phyloP scores from a whole-genome alignment of 2,329 filamentous ascomycete genomes.

The Monilinia laxa region DNA sequence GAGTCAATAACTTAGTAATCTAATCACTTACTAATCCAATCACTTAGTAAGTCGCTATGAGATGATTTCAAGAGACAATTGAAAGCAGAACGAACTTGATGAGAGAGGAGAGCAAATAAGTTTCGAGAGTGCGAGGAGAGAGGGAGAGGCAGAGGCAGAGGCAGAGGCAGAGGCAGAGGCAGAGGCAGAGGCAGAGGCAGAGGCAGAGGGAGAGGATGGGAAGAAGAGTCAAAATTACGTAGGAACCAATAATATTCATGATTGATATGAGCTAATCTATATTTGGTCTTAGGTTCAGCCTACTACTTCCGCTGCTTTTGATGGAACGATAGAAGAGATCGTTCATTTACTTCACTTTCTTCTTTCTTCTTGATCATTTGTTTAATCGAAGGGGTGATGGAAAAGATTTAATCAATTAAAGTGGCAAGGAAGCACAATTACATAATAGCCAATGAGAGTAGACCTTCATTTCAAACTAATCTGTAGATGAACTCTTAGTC shows the following conservation, averaged over 20 bases:
- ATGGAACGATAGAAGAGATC: not conserved
- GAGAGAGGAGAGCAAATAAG: not conserved
- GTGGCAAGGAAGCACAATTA: not conserved
- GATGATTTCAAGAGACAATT: not conserved
- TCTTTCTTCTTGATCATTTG: not conserved
- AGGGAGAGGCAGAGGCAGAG: not conserved
- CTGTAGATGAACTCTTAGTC: not conserved
- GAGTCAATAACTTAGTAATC: too few relatives aligned
- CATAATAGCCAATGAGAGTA: not conserved
- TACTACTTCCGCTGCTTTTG: slow-evolving; percentile 2
- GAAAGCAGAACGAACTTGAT: too few relatives aligned
- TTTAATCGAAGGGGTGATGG: not conserved
- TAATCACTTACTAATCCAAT: too few relatives aligned
- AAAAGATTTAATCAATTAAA: not conserved
- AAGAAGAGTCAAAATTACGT: not conserved
- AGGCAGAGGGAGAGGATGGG: not conserved
- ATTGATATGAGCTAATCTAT: not conserved
- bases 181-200: not conserved
- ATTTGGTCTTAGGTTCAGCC: not conserved
- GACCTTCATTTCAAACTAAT: not conserved
- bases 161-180: not conserved
- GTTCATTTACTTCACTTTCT: too few relatives aligned
- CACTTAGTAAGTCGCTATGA: too few relatives aligned
- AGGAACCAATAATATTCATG: not conserved
- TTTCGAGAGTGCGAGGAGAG: not conserved